Percentiles rank a stretch among this genome's conserved stretches.
Evolutionary conservation across 176 grass and related monocot genomes (phyloP).

Genomic region (Guadua angustifolia): DNA sequence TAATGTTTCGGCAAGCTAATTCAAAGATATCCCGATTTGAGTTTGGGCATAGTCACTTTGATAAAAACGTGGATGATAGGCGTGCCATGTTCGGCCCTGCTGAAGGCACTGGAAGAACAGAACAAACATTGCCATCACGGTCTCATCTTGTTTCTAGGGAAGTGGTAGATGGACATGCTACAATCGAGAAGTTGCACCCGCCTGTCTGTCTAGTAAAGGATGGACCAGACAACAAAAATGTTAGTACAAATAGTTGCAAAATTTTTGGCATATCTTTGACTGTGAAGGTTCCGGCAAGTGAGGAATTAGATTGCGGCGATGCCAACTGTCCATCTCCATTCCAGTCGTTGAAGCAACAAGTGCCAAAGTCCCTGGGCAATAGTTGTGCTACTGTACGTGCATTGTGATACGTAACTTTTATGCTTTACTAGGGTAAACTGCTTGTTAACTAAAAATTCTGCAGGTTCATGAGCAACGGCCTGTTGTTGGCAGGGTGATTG

Average conservation of each 20-base stretch:
- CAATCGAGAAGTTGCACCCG: conserved; percentile 29
- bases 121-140: neutral
- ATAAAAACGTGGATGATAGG: conserved; percentile 32
- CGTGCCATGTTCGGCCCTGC: conserved; percentile 17
- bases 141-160: conserved; percentile 38
- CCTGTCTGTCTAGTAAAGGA: conserved; percentile 12
- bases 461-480: conserved; percentile 74
- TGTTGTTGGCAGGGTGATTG: conserved; percentile 70
- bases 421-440: conserved; percentile 16
- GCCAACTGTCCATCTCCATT: conserved; percentile 43
- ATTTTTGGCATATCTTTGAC: conserved; percentile 78
- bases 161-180: neutral
- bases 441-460: conserved; percentile 25
- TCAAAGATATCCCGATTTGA: conserved; percentile 39
- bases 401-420: conserved; percentile 9
- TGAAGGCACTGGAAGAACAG: conserved; percentile 32
- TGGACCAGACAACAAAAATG: conserved; percentile 37
- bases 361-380: conserved; percentile 58
- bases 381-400: conserved; percentile 60
- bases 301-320: conserved; percentile 30
- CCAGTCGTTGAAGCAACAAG: conserved; percentile 53
- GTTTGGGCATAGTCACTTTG: conserved; percentile 27
- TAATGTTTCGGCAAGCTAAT: conserved; percentile 64
- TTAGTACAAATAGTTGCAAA: conserved; percentile 54
- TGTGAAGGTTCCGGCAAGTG: conserved; percentile 53